Evolutionary conservation across 2,329 filamentous ascomycete genomes (phyloP), one percentile per base, ranked within the genome.

Genomic region (Fonsecaea multimorphosa): DNA sequence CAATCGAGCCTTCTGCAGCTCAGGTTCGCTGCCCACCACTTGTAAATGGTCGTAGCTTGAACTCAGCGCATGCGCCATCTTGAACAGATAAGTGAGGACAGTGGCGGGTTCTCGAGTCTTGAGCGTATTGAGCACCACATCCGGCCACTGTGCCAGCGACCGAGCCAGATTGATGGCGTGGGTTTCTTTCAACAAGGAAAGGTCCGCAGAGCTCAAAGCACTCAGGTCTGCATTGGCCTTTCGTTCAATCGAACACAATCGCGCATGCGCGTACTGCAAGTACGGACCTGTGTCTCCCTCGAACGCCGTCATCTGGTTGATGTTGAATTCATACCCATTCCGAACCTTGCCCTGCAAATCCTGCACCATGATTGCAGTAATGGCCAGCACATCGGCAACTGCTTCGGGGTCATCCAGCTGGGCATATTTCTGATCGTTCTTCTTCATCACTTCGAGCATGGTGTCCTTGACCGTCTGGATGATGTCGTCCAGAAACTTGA

Each of bases 361-460:
- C 79, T 98, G 94, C 22, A 97, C 92, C 93, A 98, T 98, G 75
- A 98, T 94, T 75, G 91, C 90, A 70, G 91, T 93, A 76, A 98
- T 97, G 69, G 94, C 95, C 2, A 98, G 86, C 11, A 87, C 92
- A 80, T 98, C 95, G 67, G 95, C 93, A 9, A 89, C 91, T 61
- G 87, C 85, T 61, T 87, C 88, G 0, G 94, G 94, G 77, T 98
- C 84, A 74, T 89, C 91, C 22, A 99, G 89, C 79, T 97, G 93
- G 63, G 87, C 81, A 79, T 98, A 99, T 83, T 99, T 99, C 75
- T 86, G 84, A 73, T 91, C 85, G 78, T 98, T 98, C 82, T 90
- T 90, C 79, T 83, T 87, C 95, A 99, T 99, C 58, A 96, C 92
- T 68, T 97, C 92, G 83, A 98, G 94, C 95, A 99, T 99, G 80